Evolutionary conservation across 1,284 basidiomycete genomes (phyloP).

Genomic region (Schizopora paradoxa): DNA sequence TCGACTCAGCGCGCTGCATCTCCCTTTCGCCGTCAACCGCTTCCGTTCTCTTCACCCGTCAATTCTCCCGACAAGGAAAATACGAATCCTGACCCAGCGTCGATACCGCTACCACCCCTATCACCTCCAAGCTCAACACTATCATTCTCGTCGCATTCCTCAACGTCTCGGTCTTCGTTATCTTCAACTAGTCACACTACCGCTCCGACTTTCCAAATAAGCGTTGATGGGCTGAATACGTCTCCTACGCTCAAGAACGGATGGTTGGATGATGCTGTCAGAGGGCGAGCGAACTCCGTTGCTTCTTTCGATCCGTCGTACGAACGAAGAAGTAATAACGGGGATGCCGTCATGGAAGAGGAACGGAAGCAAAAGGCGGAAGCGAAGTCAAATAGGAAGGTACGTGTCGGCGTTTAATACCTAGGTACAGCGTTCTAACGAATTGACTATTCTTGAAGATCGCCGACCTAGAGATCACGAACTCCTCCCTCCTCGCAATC

Average conservation of each 20-base stretch:
- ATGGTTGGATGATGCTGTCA: not conserved
- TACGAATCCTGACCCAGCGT: slow-evolving; percentile 45
- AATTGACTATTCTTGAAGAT: slow-evolving; percentile 42
- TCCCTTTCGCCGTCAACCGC: slow-evolving; percentile 31
- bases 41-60: slow-evolving; percentile 29
- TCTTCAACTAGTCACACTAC: slow-evolving; percentile 47
- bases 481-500: slow-evolving; percentile 70
- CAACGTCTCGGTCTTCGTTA: slow-evolving; percentile 43
- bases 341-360: too few relatives aligned
- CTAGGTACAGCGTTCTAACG: slow-evolving; percentile 3
- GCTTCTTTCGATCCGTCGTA: too few relatives aligned
- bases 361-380: slow-evolving; percentile 55
- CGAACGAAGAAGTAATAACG: too few relatives aligned
- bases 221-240: slow-evolving; percentile 16
- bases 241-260: not conserved
- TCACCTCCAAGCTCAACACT: slow-evolving; percentile 66
- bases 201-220: slow-evolving; percentile 29
- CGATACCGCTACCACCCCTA: slow-evolving; percentile 53
- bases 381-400: slow-evolving; percentile 77
- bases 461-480: slow-evolving; percentile 78
- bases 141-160: slow-evolving; percentile 40
- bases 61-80: slow-evolving; percentile 21
- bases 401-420: slow-evolving; percentile 26
- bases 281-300: too few relatives aligned
- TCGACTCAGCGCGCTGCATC: slow-evolving; percentile 33